phyloP scores from a whole-genome alignment of 768 basidiomycete species.

The Cystofilobasidium ferigula region DNA sequence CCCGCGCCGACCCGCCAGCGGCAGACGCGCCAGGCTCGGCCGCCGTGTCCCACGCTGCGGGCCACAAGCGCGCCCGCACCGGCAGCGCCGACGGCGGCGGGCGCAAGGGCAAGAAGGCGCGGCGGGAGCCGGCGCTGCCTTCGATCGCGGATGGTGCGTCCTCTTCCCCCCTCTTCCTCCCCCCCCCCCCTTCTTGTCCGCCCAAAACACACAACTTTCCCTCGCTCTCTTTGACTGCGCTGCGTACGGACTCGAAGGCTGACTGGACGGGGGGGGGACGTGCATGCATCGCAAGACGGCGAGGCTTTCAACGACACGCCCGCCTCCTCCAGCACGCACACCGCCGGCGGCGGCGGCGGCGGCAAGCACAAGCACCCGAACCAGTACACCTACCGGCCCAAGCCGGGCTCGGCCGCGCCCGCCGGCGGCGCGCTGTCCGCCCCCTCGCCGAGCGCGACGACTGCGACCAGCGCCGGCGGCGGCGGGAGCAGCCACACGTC shows the following conservation, averaged over 20 bases:
- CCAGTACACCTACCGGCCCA: constrained; percentile 45
- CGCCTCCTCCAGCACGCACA: not conserved
- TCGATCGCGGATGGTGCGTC: not conserved
- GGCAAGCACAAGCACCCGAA: constrained; percentile 42
- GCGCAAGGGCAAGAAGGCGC: constrained; percentile 20
- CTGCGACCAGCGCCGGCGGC: no score
- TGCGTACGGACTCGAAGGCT: no score
- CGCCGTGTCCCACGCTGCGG: not conserved
- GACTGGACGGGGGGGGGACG: no score
- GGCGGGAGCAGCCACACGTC: no score
- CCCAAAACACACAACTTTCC: no score
- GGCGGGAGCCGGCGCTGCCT: constrained; percentile 11
- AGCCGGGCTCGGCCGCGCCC: constrained; percentile 19
- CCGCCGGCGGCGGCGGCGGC: not conserved
- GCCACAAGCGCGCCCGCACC: not conserved
- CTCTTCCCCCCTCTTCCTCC: not conserved
- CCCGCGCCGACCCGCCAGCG: no score
- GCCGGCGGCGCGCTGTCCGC: constrained; percentile 18
- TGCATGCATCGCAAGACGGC: no score
- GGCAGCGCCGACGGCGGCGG: not conserved
- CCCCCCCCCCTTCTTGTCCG: no score
- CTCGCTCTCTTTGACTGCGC: no score
- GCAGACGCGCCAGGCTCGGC: not conserved
- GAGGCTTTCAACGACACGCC: no score
- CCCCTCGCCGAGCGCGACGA: constrained; percentile 23